These are phyloP conservation scores for Chalciporus pseudorubinellus DNA, from an alignment of 768 basidiomycete species.

Conservation along the genomic window DNA sequence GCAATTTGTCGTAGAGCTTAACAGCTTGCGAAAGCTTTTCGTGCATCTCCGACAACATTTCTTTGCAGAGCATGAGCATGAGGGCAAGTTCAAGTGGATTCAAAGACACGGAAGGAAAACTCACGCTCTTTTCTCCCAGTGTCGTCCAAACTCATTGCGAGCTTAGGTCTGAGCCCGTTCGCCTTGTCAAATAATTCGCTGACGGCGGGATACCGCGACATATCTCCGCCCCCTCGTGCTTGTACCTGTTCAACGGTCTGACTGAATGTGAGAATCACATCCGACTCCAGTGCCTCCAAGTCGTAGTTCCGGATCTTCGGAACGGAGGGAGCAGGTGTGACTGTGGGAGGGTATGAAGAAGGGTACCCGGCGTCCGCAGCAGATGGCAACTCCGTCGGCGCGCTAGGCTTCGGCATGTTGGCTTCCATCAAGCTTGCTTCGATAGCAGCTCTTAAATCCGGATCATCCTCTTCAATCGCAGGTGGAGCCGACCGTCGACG, in stretches of 20 bases:
- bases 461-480: conserved; percentile 77
- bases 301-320: conserved; percentile 75
- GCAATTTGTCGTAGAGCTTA: conserved; percentile 82
- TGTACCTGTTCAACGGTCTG: conserved; percentile 87
- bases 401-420: conserved; percentile 73
- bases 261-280: conserved; percentile 86
- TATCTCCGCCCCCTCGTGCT: conserved; percentile 75
- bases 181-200: conserved; percentile 85
- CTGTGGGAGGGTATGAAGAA: conserved; percentile 45
- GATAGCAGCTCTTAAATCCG: conserved; percentile 89
- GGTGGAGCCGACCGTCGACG: conserved; percentile 20
- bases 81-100: background rate
- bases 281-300: conserved; percentile 75
- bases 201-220: conserved; percentile 80
- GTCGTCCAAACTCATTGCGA: conserved; percentile 83
- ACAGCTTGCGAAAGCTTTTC: conserved; percentile 91
- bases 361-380: conserved; percentile 49
- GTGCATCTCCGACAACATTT: conserved; percentile 91
- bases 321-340: conserved; percentile 34
- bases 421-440: conserved; percentile 92
- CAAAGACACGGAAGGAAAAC: conserved; percentile 25
- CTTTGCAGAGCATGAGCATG: conserved; percentile 37
- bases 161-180: conserved; percentile 70
- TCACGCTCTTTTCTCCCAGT: conserved; percentile 81
- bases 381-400: conserved; percentile 61